A percentile compares a stretch with the other conserved stretches of the same genome.
phyloP scores from a whole-genome alignment of 164 flowering plant genomes.

The Umbilicus rupestris region DNA sequence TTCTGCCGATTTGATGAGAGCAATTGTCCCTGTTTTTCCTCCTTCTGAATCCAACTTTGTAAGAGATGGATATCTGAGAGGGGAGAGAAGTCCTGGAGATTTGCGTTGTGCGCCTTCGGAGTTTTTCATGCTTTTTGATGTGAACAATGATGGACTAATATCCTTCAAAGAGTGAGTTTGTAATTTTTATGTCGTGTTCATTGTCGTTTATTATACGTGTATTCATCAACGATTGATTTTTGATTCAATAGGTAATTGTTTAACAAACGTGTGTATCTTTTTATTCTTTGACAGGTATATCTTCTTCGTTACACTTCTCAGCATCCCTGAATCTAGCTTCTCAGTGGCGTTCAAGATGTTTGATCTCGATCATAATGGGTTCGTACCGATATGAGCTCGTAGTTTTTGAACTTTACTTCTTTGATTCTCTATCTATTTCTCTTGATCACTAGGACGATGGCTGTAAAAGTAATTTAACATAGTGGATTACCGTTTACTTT shows the following conservation, averaged over 20 bases:
- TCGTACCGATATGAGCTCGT: conserved; percentile 13
- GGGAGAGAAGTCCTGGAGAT: conserved; percentile 63
- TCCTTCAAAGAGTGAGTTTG: conserved; percentile 84
- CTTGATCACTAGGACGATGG: too few relatives aligned
- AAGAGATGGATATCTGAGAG: conserved; percentile 72
- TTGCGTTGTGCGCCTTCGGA: conserved; percentile 56
- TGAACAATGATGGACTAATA: conserved; percentile 68
- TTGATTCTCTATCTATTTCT: neutral
- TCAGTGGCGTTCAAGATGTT: conserved; percentile 90
- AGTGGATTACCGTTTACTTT: too few relatives aligned
- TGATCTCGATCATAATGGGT: conserved; percentile 79
- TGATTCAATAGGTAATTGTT: neutral
- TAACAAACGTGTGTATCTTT: neutral
- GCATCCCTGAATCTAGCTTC: conserved; percentile 94
- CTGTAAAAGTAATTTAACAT: too few relatives aligned
- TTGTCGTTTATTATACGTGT: neutral
- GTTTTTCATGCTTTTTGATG: conserved; percentile 89
- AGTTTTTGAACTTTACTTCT: neutral
- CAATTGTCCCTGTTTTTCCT: conserved; percentile 91
- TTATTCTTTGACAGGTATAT: conserved; percentile 52
- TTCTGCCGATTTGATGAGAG: conserved; percentile 93
- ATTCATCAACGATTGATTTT: neutral
- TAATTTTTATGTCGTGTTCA: neutral
- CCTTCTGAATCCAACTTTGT: conserved; percentile 75
- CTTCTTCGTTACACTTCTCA: conserved; percentile 81